Evolutionary conservation across 306 rosid species (phyloP).

Genomic region (Cucurbita maxima): DNA sequence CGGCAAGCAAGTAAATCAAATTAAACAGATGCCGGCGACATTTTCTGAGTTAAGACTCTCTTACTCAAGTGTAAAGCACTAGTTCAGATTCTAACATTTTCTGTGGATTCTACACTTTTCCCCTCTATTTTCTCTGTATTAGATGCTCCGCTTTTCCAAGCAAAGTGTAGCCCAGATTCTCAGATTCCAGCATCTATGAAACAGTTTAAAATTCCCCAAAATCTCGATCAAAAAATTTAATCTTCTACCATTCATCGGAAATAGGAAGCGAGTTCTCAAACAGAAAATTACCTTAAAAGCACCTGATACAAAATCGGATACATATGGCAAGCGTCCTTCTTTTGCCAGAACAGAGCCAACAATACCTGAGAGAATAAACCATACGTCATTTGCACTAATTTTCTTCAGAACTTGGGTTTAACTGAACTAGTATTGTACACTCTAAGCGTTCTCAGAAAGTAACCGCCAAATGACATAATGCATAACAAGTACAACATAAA

Average conservation of each 20-base stretch:
- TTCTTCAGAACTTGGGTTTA: neutral
- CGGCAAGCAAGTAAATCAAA: neutral
- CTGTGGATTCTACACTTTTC: neutral
- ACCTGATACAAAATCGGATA: slow-evolving; percentile 55
- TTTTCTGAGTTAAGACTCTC: neutral
- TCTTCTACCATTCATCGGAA: neutral
- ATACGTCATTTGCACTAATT: neutral
- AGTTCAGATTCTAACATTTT: neutral
- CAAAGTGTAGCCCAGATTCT: neutral
- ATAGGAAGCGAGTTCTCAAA: neutral
- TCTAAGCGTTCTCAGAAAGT: neutral
- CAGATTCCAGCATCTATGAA: neutral
- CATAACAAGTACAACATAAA: neutral
- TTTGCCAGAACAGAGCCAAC: slow-evolving; percentile 74
- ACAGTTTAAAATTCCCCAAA: neutral
- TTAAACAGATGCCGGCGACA: neutral
- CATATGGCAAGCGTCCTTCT: slow-evolving; percentile 50
- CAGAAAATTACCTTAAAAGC: slow-evolving; percentile 50
- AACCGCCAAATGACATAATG: neutral
- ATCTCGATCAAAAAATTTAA: neutral
- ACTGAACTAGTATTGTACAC: neutral
- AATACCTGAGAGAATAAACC: slow-evolving; percentile 33
- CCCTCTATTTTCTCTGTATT: neutral
- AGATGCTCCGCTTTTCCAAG: neutral
- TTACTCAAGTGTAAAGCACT: neutral